Percentiles rank a stretch among this genome's conserved stretches.
These are phyloP conservation scores for Sporisorium scitamineum DNA, from an alignment of 1,284 basidiomycete species.

Conservation along the genomic window DNA sequence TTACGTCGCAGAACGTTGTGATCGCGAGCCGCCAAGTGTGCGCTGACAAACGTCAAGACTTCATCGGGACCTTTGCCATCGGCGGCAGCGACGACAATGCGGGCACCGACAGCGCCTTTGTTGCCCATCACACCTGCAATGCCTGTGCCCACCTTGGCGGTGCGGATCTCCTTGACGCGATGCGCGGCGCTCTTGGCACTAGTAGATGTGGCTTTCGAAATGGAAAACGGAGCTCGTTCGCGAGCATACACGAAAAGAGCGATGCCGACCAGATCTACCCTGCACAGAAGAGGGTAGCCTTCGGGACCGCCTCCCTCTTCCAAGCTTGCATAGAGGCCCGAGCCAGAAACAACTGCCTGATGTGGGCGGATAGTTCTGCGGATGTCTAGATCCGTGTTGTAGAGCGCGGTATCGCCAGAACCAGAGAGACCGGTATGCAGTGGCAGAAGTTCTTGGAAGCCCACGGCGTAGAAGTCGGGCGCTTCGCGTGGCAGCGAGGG, in stretches of 20 bases:
- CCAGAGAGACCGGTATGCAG: conserved; percentile 71
- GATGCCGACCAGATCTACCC: conserved; percentile 63
- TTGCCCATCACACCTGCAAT: conserved; percentile 79
- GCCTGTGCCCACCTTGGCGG: conserved; percentile 67
- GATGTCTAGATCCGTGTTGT: conserved; percentile 76
- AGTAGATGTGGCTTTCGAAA: conserved; percentile 77
- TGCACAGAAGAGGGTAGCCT: conserved; percentile 60
- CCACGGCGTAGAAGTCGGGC: conserved; percentile 83
- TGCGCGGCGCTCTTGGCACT: conserved; percentile 75
- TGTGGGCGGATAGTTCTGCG: conserved; percentile 66
- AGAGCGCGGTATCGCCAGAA: conserved; percentile 73
- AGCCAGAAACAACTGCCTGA: conserved; percentile 61
- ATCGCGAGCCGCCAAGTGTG: conserved; percentile 88
- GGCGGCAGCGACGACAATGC: conserved; percentile 77
- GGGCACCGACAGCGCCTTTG: conserved; percentile 91
- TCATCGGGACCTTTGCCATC: conserved; percentile 42
- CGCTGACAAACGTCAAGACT: conserved; percentile 83
- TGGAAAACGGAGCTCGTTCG: conserved; percentile 72
- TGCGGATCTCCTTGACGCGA: conserved; percentile 64
- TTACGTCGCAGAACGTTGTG: conserved; percentile 80
- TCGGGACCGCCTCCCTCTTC: conserved; percentile 65
- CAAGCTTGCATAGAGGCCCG: conserved; percentile 61
- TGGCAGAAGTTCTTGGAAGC: conserved; percentile 88
- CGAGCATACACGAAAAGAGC: conserved; percentile 78
- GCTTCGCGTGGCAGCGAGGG: conserved; percentile 58